Evolutionary conservation across 169 alveolate genomes (phyloP), one percentile per base, ranked within the genome.

Genomic region (Fabrea salina): DNA sequence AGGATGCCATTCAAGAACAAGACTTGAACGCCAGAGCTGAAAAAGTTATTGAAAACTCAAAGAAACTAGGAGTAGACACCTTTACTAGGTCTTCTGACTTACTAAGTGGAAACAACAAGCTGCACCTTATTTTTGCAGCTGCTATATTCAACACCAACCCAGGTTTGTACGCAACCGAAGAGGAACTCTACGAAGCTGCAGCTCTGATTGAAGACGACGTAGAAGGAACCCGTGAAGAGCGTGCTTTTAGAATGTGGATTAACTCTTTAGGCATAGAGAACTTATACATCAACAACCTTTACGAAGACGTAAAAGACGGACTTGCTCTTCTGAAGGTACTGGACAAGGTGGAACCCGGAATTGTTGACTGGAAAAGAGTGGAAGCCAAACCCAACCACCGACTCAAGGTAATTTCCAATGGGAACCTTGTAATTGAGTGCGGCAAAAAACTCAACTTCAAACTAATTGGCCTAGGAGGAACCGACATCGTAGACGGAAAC

Each of bases 161-260:
- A 58, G 97, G 97, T 11, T 75, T 93, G 16, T 83, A 88, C 8
- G 88, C 94, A 30, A 87, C 91, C 57, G 88, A 89, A 66, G 86
- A 87, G 81, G 95, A 92, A 82, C 56, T 50, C 39, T 50, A 79
- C 68, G 93, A 85, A 43, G 89, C 89, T 67, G 92, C 93, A 27
- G 87, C 86, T 19, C 58, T 90, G 37, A 66, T 93, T 40, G 88
- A 89, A 66, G 97, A 93, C 43, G 95, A 90, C 75, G 82, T 82
- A 53, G 95, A 90, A 87, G 93, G 94, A 13, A 82, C 91, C n/a
- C 83, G 91, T 81, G 97, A 93, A 75, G 97, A 93, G 83, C 87
- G 97, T 83, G 89, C 93, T 66, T 90, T 89, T 86, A 81, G 94
- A 58, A 80, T 89, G 93, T 93, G 97, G 97, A 89, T 89, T 50